A percentile compares a stretch with the other conserved stretches of the same genome.
Evolutionary conservation across 192 early-diverging fungal species (phyloP).

Genomic region (Podila clonocystis): DNA sequence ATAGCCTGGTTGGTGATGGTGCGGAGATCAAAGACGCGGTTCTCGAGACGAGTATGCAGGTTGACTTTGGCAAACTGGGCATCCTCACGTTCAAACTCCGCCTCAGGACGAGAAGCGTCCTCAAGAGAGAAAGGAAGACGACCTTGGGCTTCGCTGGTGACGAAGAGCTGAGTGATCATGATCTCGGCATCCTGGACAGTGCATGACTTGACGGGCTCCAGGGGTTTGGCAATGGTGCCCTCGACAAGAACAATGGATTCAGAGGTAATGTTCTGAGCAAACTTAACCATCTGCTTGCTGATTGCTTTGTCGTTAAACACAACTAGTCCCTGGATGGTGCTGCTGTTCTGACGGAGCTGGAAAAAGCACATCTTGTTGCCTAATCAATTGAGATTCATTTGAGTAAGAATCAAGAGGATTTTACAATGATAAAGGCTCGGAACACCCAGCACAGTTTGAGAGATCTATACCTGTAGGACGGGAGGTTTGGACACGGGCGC

Average conservation of each 20-base stretch:
- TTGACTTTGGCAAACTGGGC: conserved; percentile 77
- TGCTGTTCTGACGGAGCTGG: conserved; percentile 84
- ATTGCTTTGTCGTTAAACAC: conserved; percentile 72
- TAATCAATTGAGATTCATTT: conserved; percentile 13
- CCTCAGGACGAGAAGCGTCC: conserved; percentile 88
- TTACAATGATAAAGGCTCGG: too few species aligned
- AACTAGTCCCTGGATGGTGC: conserved; percentile 92
- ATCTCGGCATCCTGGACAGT: conserved; percentile 95
- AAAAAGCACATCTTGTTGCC: conserved; percentile 91
- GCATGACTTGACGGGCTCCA: conserved; percentile 90
- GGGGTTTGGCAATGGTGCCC: conserved; percentile 79
- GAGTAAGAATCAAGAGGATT: too few species aligned
- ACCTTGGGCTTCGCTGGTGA: conserved; percentile 76
- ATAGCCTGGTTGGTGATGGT: conserved; percentile 97
- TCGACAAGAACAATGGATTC: conserved; percentile 94
- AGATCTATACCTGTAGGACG: conserved; percentile 76
- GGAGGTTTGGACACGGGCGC: conserved; percentile 91
- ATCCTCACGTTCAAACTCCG: conserved; percentile 76
- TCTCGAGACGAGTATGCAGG: conserved; percentile 93
- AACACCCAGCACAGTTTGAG: too few species aligned
- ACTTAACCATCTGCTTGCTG: conserved; percentile 98
- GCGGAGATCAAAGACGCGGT: conserved; percentile 93
- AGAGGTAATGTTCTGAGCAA: conserved; percentile 66
- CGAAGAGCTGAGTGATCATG: conserved; percentile 69
- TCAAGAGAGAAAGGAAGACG: conserved; percentile 93